Conservation (phyloP, 805 yeast genomes). For the Myxozyma lipomycoides region DNA sequence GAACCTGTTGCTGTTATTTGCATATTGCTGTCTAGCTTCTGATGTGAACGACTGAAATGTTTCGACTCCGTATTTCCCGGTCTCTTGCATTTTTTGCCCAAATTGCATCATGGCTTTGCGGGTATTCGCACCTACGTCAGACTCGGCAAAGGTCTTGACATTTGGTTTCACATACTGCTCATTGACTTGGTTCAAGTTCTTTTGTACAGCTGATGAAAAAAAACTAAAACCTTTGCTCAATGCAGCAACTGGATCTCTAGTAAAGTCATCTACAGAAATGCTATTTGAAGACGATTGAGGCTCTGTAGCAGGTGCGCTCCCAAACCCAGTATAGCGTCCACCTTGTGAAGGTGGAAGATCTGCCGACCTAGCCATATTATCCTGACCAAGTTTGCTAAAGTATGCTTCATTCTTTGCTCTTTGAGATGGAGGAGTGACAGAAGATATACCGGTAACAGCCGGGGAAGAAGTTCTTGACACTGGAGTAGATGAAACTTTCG, state of each 20-base stretch:
- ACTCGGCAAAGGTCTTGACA: conserved; percentile 69
- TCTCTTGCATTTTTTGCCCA: conserved; percentile 89
- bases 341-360: conserved; percentile 89
- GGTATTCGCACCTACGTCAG: conserved; percentile 78
- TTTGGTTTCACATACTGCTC: conserved; percentile 91
- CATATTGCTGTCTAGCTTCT: conserved; percentile 24
- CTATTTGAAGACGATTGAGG: conserved; percentile 13
- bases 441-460: conserved; percentile 3
- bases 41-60: conserved; percentile 57
- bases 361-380: conserved; percentile 68
- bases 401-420: conserved; percentile 62
- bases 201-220: conserved; percentile 77
- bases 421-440: conserved; percentile 1
- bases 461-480: conserved; percentile 28
- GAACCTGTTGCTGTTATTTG: neutral
- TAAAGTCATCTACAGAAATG: conserved; percentile 34
- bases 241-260: conserved; percentile 85
- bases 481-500: conserved; percentile 23
- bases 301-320: conserved; percentile 52
- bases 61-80: conserved; percentile 70
- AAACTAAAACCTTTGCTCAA: conserved; percentile 91
- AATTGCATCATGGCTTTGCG: conserved; percentile 93
- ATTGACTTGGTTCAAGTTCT: conserved; percentile 79
- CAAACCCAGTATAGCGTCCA: conserved; percentile 89
- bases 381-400: conserved; percentile 72